Base-by-base conservation (phyloP, 2,329 filamentous ascomycete genomes). In the Pseudonectria buxi region DNA sequence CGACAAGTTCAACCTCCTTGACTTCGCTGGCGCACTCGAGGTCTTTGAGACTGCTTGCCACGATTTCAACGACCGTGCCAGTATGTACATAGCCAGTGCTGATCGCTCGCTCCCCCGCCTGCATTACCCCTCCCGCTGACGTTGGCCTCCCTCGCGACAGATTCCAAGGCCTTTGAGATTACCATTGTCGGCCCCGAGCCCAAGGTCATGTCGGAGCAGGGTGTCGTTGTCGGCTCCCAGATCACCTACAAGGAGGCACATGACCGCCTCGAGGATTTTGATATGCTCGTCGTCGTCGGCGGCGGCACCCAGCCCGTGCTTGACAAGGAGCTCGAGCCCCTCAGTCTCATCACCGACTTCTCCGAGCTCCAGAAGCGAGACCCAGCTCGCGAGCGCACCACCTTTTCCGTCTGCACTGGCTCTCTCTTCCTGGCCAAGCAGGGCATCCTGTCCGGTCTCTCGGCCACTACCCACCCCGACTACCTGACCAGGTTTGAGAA, bases 401-500 rank as follows among this genome's bases (percentile, higher is more conserved):
- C 92, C 53, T 67, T 92, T 49, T 85, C 83, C 48, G 70, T 94
- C 60, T 88, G 83, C 69, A 86, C 84, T 30, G 86, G 85, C 45
- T 75, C 82, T 28, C 76, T 90, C 55, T 76, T 90, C 65, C 76
- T 90, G 33, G 86, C 81, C 43, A 71, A 84, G 54, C 74, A 81
- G 53, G 86, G 85, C 48, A 77, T 92, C 56, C 76, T 94, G 42
- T 77, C 81, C 46, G 86, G 86, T 45, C 71, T 92, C 16, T 80
- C 81, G 22, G 86, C 84, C 50, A 94, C 86, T 44, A 90, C 84
- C 39, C 86, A 92, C 61, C 81, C 84, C 41, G 84, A 92, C 62
- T 80, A 71, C 64, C 73, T 88, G 52, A 87, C 85, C 59, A 82
- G 77, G 47, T 78, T 94, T 55, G 86, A 92, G 70, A 88, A 80